phyloP scores from a whole-genome alignment of 2,329 filamentous ascomycete species.

The Fusarium liriodendri region DNA sequence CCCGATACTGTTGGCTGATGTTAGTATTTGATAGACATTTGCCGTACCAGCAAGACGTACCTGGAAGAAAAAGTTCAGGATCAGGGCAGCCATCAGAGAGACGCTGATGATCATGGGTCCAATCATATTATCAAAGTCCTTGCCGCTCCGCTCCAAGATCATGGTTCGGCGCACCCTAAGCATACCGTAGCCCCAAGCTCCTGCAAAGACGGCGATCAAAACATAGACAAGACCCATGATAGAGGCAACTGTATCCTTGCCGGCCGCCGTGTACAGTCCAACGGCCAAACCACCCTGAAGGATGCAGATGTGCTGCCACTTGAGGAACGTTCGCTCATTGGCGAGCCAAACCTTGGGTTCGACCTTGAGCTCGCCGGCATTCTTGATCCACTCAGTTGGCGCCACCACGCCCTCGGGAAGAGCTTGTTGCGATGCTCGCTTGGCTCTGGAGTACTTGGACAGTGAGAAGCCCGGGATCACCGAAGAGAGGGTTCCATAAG shows the following conservation, averaged over 20 bases:
- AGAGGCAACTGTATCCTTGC: constrained; percentile 80
- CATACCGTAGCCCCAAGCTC: constrained; percentile 88
- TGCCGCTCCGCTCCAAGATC: constrained; percentile 87
- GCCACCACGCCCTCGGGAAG: constrained; percentile 90
- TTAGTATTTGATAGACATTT: constrained; percentile 14
- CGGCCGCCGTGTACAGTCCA: constrained; percentile 89
- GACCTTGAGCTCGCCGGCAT: constrained; percentile 88
- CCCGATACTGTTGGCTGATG: constrained; percentile 43
- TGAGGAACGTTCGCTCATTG: constrained; percentile 97
- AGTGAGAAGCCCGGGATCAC: constrained; percentile 87
- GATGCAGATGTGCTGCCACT: constrained; percentile 96
- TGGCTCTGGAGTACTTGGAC: constrained; percentile 76
- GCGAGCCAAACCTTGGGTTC: constrained; percentile 99
- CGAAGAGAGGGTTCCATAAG: constrained; percentile 72
- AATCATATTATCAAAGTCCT: constrained; percentile 90
- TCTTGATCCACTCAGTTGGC: constrained; percentile 92
- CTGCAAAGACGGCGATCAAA: constrained; percentile 82
- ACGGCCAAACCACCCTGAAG: constrained; percentile 87
- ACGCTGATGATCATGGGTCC: constrained; percentile 87
- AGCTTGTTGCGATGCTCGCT: constrained; percentile 57
- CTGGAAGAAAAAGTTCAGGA: constrained; percentile 91
- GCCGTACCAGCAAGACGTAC: constrained; percentile 57
- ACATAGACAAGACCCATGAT: constrained; percentile 87
- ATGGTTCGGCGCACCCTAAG: constrained; percentile 80
- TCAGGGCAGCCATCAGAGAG: constrained; percentile 80